Evolutionary conservation across 2,329 filamentous ascomycete species (phyloP).

Genomic region (Fusarium marasasianum): DNA sequence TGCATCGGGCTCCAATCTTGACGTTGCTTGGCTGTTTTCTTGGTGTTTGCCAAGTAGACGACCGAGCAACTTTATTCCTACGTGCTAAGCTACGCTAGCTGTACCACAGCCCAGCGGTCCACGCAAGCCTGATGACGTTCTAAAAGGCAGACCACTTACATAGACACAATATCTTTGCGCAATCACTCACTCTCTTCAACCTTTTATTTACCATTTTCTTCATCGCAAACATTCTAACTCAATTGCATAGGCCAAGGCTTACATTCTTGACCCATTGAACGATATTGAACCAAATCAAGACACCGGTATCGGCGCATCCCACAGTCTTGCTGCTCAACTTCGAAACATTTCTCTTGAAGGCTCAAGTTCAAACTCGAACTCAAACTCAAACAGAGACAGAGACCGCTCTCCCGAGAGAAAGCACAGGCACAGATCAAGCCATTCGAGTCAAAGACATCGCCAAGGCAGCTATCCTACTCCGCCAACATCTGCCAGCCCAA

Average conservation of each 20-base stretch:
- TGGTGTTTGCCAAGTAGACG: slow-evolving; percentile 34
- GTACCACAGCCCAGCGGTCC: slow-evolving; percentile 22
- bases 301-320: slow-evolving; percentile 57
- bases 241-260: slow-evolving; percentile 65
- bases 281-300: slow-evolving; percentile 74
- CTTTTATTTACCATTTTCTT: neutral
- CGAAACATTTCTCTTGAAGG: slow-evolving; percentile 29
- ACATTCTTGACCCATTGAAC: slow-evolving; percentile 75
- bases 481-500: slow-evolving; percentile 64
- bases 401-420: neutral
- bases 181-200: neutral
- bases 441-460: slow-evolving; percentile 7
- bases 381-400: slow-evolving; percentile 5
- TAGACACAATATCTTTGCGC: neutral
- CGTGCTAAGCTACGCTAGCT: neutral
- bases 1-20: slow-evolving; percentile 12
- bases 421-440: slow-evolving; percentile 7
- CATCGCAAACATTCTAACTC: slow-evolving; percentile 2
- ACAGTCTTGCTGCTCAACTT: slow-evolving; percentile 34
- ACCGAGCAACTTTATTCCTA: neutral
- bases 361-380: slow-evolving; percentile 15
- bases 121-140: slow-evolving; percentile 40
- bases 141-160: slow-evolving; percentile 11
- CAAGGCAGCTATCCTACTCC: slow-evolving; percentile 55
- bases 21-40: slow-evolving; percentile 14